Evolutionary conservation across 2,329 filamentous ascomycete genomes (phyloP).

Genomic region (Cryphonectria naterciae): DNA sequence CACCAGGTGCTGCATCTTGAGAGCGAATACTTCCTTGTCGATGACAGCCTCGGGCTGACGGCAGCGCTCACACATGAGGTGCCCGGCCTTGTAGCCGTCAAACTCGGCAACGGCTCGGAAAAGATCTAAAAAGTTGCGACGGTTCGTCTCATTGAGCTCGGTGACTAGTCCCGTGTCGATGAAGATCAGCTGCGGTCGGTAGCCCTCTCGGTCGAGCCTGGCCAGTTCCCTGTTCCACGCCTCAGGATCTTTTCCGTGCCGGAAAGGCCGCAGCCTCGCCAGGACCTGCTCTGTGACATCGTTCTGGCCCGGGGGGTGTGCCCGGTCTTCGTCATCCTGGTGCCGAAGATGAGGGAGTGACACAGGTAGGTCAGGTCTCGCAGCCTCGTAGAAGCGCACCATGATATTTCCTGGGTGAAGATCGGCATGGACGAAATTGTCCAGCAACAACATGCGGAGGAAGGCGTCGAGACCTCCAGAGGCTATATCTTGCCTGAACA

Average conservation of each 20-base stretch:
- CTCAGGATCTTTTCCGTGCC: slow-evolving; percentile 61
- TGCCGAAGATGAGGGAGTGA: slow-evolving; percentile 33
- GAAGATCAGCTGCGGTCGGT: slow-evolving; percentile 91
- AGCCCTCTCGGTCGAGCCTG: slow-evolving; percentile 83
- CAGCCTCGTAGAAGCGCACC: slow-evolving; percentile 94
- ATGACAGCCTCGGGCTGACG: slow-evolving; percentile 89
- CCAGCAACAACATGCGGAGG: slow-evolving; percentile 91
- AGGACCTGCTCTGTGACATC: slow-evolving; percentile 91
- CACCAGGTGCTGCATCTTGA: slow-evolving; percentile 97
- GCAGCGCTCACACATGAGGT: slow-evolving; percentile 95
- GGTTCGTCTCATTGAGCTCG: slow-evolving; percentile 84
- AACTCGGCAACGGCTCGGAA: slow-evolving; percentile 97
- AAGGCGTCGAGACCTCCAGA: slow-evolving; percentile 96
- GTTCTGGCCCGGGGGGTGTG: slow-evolving; percentile 33
- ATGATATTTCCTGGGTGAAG: slow-evolving; percentile 98
- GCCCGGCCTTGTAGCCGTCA: slow-evolving; percentile 91
- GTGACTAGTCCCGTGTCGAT: slow-evolving; percentile 97
- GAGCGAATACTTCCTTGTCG: slow-evolving; percentile 85
- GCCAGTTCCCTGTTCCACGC: slow-evolving; percentile 77
- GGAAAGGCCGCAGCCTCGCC: slow-evolving; percentile 74
- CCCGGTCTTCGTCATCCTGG: slow-evolving; percentile 49
- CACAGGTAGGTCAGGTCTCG: slow-evolving; percentile 68
- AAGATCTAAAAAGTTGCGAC: slow-evolving; percentile 88
- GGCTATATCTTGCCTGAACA: slow-evolving; percentile 92
- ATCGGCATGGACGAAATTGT: slow-evolving; percentile 97